A percentile compares a stretch with the other conserved stretches of the same genome.
These are phyloP conservation scores for Dothideomycetidae sp. DNA, from an alignment of 2,329 filamentous ascomycete genomes.

Conservation along the genomic window DNA sequence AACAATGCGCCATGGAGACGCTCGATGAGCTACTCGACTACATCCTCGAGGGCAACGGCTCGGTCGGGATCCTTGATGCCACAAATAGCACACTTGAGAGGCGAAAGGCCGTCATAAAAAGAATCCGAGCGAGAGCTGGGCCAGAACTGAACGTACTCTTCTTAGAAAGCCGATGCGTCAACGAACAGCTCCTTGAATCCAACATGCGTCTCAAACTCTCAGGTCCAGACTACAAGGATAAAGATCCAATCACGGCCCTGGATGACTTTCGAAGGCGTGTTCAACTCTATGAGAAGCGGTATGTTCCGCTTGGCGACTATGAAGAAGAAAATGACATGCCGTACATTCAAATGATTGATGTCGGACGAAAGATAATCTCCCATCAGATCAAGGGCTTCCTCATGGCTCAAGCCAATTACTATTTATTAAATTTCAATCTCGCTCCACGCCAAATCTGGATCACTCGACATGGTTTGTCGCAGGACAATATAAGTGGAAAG, in stretches of 20 bases:
- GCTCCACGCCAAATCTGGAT: conserved; percentile 97
- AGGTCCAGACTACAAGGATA: conserved; percentile 88
- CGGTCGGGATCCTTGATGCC: conserved; percentile 89
- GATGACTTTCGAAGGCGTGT: conserved; percentile 89
- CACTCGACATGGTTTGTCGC: conserved; percentile 81
- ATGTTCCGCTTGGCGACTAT: conserved; percentile 76
- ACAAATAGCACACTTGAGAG: conserved; percentile 91
- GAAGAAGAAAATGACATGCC: conserved; percentile 85
- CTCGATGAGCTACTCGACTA: conserved; percentile 87
- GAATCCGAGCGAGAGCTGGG: conserved; percentile 55
- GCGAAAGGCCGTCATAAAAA: conserved; percentile 58
- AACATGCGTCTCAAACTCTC: conserved; percentile 96
- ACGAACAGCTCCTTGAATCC: conserved; percentile 70
- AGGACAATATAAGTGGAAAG: conserved; percentile 74
- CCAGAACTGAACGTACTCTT: conserved; percentile 81
- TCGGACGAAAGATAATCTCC: conserved; percentile 84
- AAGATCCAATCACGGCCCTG: conserved; percentile 73
- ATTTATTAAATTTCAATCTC: conserved; percentile 91
- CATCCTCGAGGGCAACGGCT: conserved; percentile 65
- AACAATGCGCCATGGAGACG: conserved; percentile 85
- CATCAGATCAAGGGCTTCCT: conserved; percentile 86
- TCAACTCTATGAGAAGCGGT: conserved; percentile 83
- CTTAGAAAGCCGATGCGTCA: conserved; percentile 85
- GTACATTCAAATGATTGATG: conserved; percentile 96
- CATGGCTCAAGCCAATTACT: conserved; percentile 82